phyloP scores from a whole-genome alignment of 2,329 filamentous ascomycete genomes.

The Arthrocladium fulminans region DNA sequence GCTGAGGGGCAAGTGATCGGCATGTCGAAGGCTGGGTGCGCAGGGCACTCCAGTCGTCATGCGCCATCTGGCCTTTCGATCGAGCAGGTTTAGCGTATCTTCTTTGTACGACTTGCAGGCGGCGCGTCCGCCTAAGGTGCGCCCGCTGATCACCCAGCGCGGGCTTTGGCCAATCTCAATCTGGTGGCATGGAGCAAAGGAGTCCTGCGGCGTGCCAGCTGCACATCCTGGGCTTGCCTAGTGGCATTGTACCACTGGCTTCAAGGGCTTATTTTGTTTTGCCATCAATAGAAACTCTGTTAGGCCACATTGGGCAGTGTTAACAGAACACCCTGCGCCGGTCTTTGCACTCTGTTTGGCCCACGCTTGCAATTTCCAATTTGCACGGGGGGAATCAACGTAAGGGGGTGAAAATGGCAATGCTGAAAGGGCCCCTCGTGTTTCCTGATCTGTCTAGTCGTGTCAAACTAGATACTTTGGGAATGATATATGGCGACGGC shows the following conservation, averaged over 20 bases:
- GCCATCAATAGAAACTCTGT: conserved; percentile 6
- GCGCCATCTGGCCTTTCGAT: not conserved
- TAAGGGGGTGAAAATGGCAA: not conserved
- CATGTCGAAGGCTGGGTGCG: not conserved
- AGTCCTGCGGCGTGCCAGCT: not conserved
- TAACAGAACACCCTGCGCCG: not conserved
- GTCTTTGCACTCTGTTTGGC: not conserved
- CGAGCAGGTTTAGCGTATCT: not conserved
- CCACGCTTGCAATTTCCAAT: conserved; percentile 1
- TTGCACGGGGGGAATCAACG: not conserved
- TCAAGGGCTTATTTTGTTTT: not conserved
- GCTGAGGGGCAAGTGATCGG: not conserved
- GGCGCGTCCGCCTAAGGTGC: conserved; percentile 4
- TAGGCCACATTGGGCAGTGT: not conserved
- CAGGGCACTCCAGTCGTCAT: not conserved
- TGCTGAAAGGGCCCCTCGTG: not conserved
- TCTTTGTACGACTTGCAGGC: not conserved
- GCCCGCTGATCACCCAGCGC: conserved; percentile 4
- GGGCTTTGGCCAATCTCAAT: not conserved
- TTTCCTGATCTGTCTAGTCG: not conserved
- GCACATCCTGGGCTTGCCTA: not conserved
- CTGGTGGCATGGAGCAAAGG: not conserved
- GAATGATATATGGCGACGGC: too few relatives aligned
- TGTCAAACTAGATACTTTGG: too few relatives aligned
- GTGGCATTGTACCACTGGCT: conserved; percentile 1